Evolutionary conservation across 202 grass and related monocot species (phyloP).

Genomic region (Schoenoplectus triqueter): DNA sequence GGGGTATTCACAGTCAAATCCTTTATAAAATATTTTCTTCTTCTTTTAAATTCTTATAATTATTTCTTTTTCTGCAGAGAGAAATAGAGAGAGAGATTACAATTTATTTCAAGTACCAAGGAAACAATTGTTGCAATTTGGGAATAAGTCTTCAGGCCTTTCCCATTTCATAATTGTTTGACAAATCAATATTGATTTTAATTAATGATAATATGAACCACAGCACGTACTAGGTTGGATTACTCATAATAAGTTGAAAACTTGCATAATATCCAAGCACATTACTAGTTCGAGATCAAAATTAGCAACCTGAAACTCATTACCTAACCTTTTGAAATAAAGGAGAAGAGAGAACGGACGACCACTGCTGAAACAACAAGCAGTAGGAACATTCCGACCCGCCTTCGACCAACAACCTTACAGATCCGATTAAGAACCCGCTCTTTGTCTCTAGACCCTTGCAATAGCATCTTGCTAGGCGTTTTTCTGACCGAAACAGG

Average conservation of each 20-base stretch:
- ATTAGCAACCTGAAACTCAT: slow-evolving; percentile 28
- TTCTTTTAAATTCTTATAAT: neutral
- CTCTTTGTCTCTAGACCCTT: slow-evolving; percentile 44
- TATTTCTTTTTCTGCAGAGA: neutral
- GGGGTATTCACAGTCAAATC: neutral
- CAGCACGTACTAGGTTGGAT: neutral
- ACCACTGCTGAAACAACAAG: slow-evolving; percentile 50
- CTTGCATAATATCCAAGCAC: slow-evolving; percentile 23
- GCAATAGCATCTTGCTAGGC: slow-evolving; percentile 37
- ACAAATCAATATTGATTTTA: neutral
- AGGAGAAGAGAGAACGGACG: slow-evolving; percentile 60
- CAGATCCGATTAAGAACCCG: slow-evolving; percentile 65
- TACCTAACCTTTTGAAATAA: slow-evolving; percentile 63
- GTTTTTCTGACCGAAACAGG: slow-evolving; percentile 37
- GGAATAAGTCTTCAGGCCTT: neutral
- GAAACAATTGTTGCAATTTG: neutral
- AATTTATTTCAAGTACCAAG: neutral
- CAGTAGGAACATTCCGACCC: slow-evolving; percentile 67
- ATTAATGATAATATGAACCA: neutral
- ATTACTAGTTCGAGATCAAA: slow-evolving; percentile 13
- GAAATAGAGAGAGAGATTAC: neutral
- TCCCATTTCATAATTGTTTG: too few relatives aligned
- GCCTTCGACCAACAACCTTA: slow-evolving; percentile 54
- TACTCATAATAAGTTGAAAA: neutral
- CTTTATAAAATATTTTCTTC: neutral